These are phyloP conservation scores for Colletotrichum ledebouriae DNA, from an alignment of 2,329 filamentous ascomycete genomes.

Conservation along the genomic window DNA sequence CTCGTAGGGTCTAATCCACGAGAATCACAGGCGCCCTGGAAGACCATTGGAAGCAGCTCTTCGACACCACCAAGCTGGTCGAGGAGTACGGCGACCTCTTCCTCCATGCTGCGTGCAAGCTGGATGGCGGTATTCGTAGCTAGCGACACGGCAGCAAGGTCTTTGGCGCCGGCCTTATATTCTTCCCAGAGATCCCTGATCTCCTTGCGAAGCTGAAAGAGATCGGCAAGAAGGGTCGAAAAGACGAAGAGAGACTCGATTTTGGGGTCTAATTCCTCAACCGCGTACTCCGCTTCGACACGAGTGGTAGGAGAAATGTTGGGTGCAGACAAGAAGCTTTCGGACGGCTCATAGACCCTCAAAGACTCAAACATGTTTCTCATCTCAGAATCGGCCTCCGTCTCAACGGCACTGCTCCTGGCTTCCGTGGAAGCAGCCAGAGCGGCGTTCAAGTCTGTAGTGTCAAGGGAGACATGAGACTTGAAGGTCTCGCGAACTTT, in stretches of 20 bases:
- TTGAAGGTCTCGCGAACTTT: constrained; percentile 51
- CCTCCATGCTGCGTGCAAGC: constrained; percentile 51
- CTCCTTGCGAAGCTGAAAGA: constrained; percentile 47
- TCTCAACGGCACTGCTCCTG: constrained; percentile 26
- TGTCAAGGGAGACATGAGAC: constrained; percentile 41
- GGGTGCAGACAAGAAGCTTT: constrained; percentile 52
- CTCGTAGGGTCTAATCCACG: background rate
- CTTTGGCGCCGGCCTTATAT: constrained; percentile 46
- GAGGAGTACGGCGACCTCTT: constrained; percentile 47
- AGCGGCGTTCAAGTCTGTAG: background rate
- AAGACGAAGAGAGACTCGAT: constrained; percentile 49
- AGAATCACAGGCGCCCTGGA: background rate
- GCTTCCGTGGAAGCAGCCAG: background rate
- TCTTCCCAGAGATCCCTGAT: constrained; percentile 51
- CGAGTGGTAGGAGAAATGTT: constrained; percentile 34
- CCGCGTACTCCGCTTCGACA: constrained; percentile 48
- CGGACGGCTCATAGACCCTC: constrained; percentile 54
- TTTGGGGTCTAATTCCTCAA: constrained; percentile 38
- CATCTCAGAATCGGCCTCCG: background rate
- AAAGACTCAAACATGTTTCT: constrained; percentile 53
- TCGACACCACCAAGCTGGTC: constrained; percentile 7
- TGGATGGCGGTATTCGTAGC: constrained; percentile 54
- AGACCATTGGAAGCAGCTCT: constrained; percentile 7
- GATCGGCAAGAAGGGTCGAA: constrained; percentile 48
- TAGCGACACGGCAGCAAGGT: constrained; percentile 52